Evolutionary conservation across 345 rosid genomes (phyloP).

Genomic region (Angophora floribunda): DNA sequence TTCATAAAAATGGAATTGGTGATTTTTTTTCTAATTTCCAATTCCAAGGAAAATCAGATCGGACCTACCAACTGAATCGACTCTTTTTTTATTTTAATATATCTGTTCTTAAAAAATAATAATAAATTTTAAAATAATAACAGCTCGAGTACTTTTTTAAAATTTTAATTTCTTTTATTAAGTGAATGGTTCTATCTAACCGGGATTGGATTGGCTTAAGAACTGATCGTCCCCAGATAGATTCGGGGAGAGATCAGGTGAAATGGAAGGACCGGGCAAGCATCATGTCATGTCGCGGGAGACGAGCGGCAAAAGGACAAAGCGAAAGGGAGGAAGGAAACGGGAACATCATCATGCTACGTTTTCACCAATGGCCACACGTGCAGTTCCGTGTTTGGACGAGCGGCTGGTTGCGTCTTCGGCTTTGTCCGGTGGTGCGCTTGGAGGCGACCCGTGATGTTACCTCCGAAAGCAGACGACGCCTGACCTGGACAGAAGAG

Average conservation of each 20-base stretch:
- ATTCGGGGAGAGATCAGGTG: not conserved
- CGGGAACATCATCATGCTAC: fast-evolving
- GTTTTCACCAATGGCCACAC: not conserved
- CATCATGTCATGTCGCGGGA: fast-evolving
- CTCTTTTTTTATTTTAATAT: no score
- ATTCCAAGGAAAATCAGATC: no score
- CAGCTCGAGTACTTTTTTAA: no score
- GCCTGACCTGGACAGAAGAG: not conserved
- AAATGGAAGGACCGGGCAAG: not conserved
- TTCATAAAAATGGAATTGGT: no score
- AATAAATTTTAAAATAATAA: no score
- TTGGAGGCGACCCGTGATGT: not conserved
- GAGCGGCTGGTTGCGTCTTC: not conserved
- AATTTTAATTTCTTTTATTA: no score
- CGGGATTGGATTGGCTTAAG: no score
- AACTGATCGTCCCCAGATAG: no score
- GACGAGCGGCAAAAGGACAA: not conserved
- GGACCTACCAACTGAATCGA: no score
- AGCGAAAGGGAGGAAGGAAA: not conserved
- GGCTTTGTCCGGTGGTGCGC: not conserved
- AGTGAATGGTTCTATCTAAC: no score
- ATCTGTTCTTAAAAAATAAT: no score
- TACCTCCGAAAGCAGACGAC: not conserved
- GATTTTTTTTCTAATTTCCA: no score
- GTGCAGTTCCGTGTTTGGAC: not conserved